Base-by-base conservation (phyloP, 2,329 filamentous ascomycete genomes). In the Venturia carpophila region DNA sequence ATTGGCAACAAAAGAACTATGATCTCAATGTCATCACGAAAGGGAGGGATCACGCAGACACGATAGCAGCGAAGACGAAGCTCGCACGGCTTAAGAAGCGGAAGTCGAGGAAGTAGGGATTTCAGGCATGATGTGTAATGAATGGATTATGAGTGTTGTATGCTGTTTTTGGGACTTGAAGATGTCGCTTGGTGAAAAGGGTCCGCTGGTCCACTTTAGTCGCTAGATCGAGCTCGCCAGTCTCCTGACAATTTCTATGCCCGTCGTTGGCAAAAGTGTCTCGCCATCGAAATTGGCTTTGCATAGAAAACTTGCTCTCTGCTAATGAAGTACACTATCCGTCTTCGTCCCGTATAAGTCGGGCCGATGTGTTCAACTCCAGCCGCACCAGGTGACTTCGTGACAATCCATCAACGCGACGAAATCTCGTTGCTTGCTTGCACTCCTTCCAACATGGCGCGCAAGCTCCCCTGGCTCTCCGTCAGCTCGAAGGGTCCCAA, bases 381-480 rank as follows among this genome's bases (percentile, higher is more conserved):
- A 15, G 24, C 47, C 9, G 9, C 24, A 52, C 21, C 52, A 58
- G 13, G 52, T 58, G 52, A 58, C 52, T 58, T 58, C 30, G 52
- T 37, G 30, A 58, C 13, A n/a, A 4, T n/a, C 6, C 19, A 11
- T 15, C 19, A 37, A 58, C 30, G 52, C 30, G 52, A 37, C 52
- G 10, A 7, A 24, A 34, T 37, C 30, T 19, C 5, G 13, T 15
- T 13, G 7, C 24, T 34, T 19, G 24, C 30, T 17, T 34, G 11
- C 49, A 9, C 21, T 52, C 47, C 47, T 21, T 56, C 15, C 5
- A 41, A 15, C 13, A 84, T 84, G 82, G 75, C 80, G 27, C 79
- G 82, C 69, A 78, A 79, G 67, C 70, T 84, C 7, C 82, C 82
- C 1, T 84, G 82, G 82, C 78, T 80, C 65, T 75, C 71, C 58